phyloP scores from a whole-genome alignment of 2,329 filamentous ascomycete species.

The Piedraia hortae region DNA sequence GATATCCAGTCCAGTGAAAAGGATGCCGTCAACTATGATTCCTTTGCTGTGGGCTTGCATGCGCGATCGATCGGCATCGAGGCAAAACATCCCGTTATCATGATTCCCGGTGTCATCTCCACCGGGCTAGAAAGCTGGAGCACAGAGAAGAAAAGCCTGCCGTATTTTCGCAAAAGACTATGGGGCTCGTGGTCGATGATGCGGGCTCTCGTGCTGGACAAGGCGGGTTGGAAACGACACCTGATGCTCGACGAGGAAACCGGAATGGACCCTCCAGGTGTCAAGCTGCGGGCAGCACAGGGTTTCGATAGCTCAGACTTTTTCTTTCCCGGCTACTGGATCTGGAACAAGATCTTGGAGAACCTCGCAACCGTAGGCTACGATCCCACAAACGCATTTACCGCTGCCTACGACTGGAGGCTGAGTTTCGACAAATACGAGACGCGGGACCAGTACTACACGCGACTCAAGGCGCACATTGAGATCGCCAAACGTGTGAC shows the following conservation, averaged over 20 bases:
- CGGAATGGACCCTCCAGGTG: slow-evolving; percentile 64
- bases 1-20: slow-evolving; percentile 69
- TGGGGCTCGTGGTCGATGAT: slow-evolving; percentile 99
- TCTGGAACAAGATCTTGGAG: slow-evolving; percentile 96
- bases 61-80: slow-evolving; percentile 53
- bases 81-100: slow-evolving; percentile 71
- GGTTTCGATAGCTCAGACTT: slow-evolving; percentile 97
- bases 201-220: slow-evolving; percentile 75
- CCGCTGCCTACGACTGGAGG: slow-evolving; percentile 67
- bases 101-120: slow-evolving; percentile 94
- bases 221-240: slow-evolving; percentile 80
- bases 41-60: slow-evolving; percentile 71
- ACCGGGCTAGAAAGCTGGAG: slow-evolving; percentile 94
- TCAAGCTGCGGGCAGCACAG: slow-evolving; percentile 80
- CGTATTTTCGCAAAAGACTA: slow-evolving; percentile 77
- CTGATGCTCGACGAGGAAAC: slow-evolving; percentile 89
- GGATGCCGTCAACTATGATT: slow-evolving; percentile 72
- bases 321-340: slow-evolving; percentile 78
- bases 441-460: slow-evolving; percentile 77
- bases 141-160: slow-evolving; percentile 55
- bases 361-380: slow-evolving; percentile 91
- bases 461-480: slow-evolving; percentile 65
- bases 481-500: slow-evolving; percentile 52
- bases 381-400: slow-evolving; percentile 52
- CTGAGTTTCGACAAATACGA: slow-evolving; percentile 77